Evolutionary conservation across 495 filamentous ascomycete species (phyloP).

Genomic region (Paragyromitra xinjiangensis): DNA sequence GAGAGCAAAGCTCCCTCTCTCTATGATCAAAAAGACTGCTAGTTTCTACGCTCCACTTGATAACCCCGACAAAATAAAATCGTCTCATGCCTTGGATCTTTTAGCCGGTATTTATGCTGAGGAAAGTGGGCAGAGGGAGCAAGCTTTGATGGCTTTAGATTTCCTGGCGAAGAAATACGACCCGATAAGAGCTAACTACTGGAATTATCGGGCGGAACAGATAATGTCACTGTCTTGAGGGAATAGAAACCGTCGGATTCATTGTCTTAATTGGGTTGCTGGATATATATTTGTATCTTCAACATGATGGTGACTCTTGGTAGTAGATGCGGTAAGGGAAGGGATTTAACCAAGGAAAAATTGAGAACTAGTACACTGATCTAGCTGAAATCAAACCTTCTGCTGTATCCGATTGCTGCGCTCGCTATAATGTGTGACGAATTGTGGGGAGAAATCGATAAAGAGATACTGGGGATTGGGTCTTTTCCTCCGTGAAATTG

Average conservation of each 20-base stretch:
- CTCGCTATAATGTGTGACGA: neutral
- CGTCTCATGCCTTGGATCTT: conserved; percentile 88
- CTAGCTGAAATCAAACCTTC: neutral
- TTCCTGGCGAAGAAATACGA: conserved; percentile 86
- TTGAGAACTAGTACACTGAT: neutral
- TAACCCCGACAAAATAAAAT: conserved; percentile 65
- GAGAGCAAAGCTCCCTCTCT: conserved; percentile 47
- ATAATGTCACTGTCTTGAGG: conserved; percentile 26
- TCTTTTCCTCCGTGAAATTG: neutral
- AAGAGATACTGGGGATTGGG: neutral
- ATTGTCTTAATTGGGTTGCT: neutral
- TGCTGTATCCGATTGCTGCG: neutral
- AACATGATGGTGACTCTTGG: neutral
- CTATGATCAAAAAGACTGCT: conserved; percentile 47
- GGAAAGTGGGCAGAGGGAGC: conserved; percentile 64
- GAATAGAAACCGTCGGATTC: neutral
- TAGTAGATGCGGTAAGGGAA: neutral
- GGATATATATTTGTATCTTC: neutral
- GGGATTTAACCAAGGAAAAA: neutral
- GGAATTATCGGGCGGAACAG: conserved; percentile 62
- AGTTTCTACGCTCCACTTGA: conserved; percentile 53
- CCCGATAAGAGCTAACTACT: conserved; percentile 88
- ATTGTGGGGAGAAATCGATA: neutral
- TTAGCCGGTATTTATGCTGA: conserved; percentile 82
- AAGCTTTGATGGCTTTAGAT: conserved; percentile 71